Conservation (phyloP, 2,329 filamentous ascomycete genomes). For the Xylogone sp. region DNA sequence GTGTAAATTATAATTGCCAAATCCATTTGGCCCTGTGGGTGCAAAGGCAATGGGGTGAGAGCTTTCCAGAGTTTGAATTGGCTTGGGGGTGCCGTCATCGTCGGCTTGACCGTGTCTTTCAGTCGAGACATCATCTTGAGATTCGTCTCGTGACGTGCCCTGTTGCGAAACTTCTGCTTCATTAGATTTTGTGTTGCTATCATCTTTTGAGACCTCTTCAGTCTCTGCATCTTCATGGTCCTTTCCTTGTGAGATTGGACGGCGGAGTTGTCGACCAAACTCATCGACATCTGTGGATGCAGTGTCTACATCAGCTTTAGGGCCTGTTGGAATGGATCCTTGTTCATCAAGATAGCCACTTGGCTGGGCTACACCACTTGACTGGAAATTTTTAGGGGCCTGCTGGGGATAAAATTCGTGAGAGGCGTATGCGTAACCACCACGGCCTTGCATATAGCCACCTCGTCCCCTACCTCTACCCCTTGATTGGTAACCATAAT, state of each 20-base stretch:
- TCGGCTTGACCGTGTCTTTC: slow-evolving; percentile 8
- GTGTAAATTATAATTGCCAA: slow-evolving; percentile 22
- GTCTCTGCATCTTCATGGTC: slow-evolving; percentile 3
- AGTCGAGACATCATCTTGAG: slow-evolving; percentile 7
- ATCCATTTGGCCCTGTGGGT: slow-evolving; percentile 78
- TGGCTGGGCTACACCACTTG: slow-evolving; percentile 14
- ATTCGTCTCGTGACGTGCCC: slow-evolving; percentile 1
- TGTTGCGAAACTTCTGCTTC: slow-evolving; percentile 3
- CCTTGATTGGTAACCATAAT: slow-evolving; percentile 43
- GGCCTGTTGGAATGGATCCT: slow-evolving; percentile 22
- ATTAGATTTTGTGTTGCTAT: background rate
- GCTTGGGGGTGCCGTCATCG: slow-evolving; percentile 17
- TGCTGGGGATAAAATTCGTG: slow-evolving; percentile 27
- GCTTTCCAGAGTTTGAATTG: slow-evolving; percentile 29
- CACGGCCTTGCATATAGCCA: slow-evolving; percentile 22
- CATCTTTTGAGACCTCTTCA: background rate
- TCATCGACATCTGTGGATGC: slow-evolving; percentile 27
- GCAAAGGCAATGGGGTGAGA: slow-evolving; percentile 49
- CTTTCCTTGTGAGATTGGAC: slow-evolving; percentile 15
- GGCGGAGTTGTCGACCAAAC: slow-evolving; percentile 31
- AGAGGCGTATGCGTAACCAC: slow-evolving; percentile 23
- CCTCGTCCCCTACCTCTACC: slow-evolving; percentile 34
- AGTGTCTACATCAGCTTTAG: slow-evolving; percentile 21
- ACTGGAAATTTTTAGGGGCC: slow-evolving; percentile 22
- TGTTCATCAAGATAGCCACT: slow-evolving; percentile 25